phyloP scores from a whole-genome alignment of 2,329 filamentous ascomycete genomes.

The Diaporthe australafricana region DNA sequence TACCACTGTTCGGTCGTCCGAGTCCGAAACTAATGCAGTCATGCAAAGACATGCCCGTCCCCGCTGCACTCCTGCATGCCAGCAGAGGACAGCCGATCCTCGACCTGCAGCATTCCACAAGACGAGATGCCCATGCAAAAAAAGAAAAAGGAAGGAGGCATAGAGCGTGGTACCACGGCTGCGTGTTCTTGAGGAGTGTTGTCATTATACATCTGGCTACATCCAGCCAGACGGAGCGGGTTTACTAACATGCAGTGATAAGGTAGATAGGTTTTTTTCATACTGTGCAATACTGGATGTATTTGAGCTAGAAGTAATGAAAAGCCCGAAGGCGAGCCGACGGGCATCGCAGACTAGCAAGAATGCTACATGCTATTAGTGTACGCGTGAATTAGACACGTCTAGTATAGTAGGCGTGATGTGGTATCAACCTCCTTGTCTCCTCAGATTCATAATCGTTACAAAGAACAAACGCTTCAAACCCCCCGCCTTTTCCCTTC shows the following conservation, averaged over 20 bases:
- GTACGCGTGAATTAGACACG: constrained; percentile 19
- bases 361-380: constrained; percentile 23
- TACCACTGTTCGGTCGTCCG: no score
- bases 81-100: no score
- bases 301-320: constrained; percentile 4
- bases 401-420: constrained; percentile 23
- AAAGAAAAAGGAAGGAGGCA: no score
- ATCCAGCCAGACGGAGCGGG: no score
- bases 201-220: no score
- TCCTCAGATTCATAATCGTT: constrained; percentile 19
- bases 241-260: no score
- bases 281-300: constrained; percentile 19
- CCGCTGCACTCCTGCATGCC: no score
- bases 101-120: no score
- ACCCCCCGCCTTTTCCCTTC: background rate
- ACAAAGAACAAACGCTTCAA: background rate
- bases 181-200: no score
- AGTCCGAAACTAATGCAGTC: no score
- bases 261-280: background rate
- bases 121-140: no score
- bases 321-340: constrained; percentile 17
- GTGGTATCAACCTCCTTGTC: constrained; percentile 22
- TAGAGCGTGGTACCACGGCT: background rate
- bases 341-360: constrained; percentile 25
- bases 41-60: no score